Conservation (phyloP, 805 yeast genomes). For the Ogataea glucozyma region DNA sequence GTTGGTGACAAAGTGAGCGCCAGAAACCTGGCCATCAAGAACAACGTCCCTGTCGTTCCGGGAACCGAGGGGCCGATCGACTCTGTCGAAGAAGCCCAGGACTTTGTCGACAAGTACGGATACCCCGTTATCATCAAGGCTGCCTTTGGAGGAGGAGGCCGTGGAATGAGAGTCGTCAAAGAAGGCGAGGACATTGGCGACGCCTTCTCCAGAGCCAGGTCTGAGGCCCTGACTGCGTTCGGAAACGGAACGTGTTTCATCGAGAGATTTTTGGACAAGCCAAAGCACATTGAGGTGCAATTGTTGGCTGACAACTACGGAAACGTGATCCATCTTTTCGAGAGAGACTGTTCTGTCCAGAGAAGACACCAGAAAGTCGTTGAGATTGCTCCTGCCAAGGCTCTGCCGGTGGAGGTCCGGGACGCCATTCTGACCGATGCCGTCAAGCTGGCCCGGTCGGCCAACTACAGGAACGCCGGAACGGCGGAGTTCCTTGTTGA, state of each 20-base stretch:
- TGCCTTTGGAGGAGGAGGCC: constrained; percentile 99
- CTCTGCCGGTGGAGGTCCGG: constrained; percentile 77
- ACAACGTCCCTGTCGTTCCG: constrained; percentile 91
- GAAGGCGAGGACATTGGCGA: constrained; percentile 93
- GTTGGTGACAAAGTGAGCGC: constrained; percentile 98
- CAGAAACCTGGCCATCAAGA: constrained; percentile 77
- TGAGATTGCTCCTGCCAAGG: constrained; percentile 97
- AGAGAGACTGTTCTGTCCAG: constrained; percentile 99
- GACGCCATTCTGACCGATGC: constrained; percentile 95
- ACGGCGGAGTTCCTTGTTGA: constrained; percentile 98
- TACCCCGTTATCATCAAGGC: constrained; percentile 97
- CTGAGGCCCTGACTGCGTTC: constrained; percentile 94
- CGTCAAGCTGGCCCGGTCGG: constrained; percentile 83
- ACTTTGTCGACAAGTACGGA: constrained; percentile 81
- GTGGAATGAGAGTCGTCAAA: constrained; percentile 99
- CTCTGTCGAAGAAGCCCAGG: constrained; percentile 70
- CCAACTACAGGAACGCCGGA: constrained; percentile 95
- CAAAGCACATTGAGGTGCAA: constrained; percentile 98
- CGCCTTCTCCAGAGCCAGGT: constrained; percentile 89
- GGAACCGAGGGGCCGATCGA: constrained; percentile 98
- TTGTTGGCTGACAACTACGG: constrained; percentile 91
- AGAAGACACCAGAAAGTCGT: constrained; percentile 99
- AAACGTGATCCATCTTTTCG: constrained; percentile 91
- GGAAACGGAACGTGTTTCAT: constrained; percentile 98
- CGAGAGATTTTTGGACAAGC: constrained; percentile 91